Percentiles rank a stretch among this genome's conserved stretches.
These are phyloP conservation scores for Ceratocystis colombiana DNA, from an alignment of 2,329 filamentous ascomycete species.

Conservation along the genomic window DNA sequence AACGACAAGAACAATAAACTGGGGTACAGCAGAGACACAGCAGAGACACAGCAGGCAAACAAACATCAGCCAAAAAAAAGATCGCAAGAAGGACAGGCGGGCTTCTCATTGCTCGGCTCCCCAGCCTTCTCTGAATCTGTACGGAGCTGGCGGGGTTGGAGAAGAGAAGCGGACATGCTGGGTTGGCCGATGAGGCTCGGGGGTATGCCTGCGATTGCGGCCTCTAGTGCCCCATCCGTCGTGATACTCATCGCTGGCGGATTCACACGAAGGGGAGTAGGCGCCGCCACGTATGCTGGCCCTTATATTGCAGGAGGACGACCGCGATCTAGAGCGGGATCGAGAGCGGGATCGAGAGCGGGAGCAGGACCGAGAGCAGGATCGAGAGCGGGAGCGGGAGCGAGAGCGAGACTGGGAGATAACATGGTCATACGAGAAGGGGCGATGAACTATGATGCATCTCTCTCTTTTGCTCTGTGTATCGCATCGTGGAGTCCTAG, in stretches of 20 bases:
- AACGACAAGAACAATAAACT: not conserved
- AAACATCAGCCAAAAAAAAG: slow-evolving; percentile 7
- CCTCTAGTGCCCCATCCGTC: too few species aligned
- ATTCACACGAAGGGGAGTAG: too few species aligned
- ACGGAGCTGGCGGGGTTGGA: too few species aligned
- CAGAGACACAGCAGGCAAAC: slow-evolving; percentile 10
- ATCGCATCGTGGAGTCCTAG: too few species aligned
- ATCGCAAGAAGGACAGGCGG: not conserved
- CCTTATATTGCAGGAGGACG: not conserved
- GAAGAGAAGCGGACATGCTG: too few species aligned
- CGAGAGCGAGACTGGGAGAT: not conserved
- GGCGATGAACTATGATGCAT: too few species aligned
- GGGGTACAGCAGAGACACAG: not conserved
- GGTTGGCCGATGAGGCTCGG: too few species aligned
- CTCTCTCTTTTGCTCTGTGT: too few species aligned
- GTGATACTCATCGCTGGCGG: too few species aligned
- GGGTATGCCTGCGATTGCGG: too few species aligned
- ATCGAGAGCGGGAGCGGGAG: not conserved
- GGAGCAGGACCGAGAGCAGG: not conserved
- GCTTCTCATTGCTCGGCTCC: not conserved
- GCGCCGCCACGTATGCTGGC: too few species aligned
- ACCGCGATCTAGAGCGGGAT: not conserved
- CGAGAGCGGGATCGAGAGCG: not conserved
- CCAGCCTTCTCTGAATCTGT: not conserved
- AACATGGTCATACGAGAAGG: too few species aligned